Conservation (phyloP, 2,329 filamentous ascomycete genomes). For the Diaporthe sp. region DNA sequence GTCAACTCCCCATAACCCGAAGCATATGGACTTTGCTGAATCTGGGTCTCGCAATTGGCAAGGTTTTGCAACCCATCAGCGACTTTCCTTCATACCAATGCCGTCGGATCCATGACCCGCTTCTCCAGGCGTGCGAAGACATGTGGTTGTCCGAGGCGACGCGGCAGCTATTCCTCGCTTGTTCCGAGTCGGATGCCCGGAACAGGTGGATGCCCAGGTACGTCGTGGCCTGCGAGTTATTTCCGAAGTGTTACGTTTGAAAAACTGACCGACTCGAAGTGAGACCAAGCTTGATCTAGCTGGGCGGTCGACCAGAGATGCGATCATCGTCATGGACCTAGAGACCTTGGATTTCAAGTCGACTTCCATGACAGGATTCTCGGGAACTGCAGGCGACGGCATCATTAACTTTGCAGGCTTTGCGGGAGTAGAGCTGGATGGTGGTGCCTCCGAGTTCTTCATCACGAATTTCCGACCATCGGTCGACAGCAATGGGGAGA, state of each 20-base stretch:
- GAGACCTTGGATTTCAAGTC: constrained; percentile 48
- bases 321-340: constrained; percentile 51
- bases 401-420: constrained; percentile 51
- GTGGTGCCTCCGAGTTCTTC: constrained; percentile 44
- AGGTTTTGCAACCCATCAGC: constrained; percentile 46
- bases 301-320: constrained; percentile 50
- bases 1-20: constrained; percentile 3
- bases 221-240: not conserved
- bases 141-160: constrained; percentile 51
- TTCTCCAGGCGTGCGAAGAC: constrained; percentile 50
- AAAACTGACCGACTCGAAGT: constrained; percentile 5
- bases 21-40: constrained; percentile 39
- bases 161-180: constrained; percentile 51
- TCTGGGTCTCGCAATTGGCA: constrained; percentile 46
- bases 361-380: constrained; percentile 48
- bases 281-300: constrained; percentile 46
- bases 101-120: constrained; percentile 47
- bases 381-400: constrained; percentile 51
- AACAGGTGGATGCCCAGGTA: constrained; percentile 49
- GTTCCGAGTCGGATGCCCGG: constrained; percentile 45
- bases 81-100: constrained; percentile 50
- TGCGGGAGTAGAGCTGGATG: constrained; percentile 46
- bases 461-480: constrained; percentile 48
- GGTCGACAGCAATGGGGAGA: constrained; percentile 41
- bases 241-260: not conserved